Evolutionary conservation across 2,329 filamentous ascomycete species (phyloP).

Genomic region (Huntiella moniliformis): DNA sequence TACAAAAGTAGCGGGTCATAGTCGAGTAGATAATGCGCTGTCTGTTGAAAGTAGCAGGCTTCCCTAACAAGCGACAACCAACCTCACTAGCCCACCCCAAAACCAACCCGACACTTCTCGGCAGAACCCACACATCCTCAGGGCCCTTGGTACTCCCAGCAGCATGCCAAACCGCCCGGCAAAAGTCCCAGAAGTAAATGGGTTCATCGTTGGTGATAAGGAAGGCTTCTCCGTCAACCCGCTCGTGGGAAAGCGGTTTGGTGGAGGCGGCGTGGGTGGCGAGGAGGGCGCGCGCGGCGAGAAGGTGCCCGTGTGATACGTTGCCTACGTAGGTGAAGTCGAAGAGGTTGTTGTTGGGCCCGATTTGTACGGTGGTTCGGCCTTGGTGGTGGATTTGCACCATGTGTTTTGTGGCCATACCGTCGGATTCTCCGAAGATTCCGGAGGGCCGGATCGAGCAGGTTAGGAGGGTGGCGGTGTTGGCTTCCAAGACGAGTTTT

Average conservation of each 20-base stretch:
- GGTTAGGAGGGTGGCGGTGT: constrained; percentile 49
- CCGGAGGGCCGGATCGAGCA: constrained; percentile 66
- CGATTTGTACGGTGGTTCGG: constrained; percentile 63
- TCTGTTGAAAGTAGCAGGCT: constrained; percentile 37
- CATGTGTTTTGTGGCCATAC: constrained; percentile 54
- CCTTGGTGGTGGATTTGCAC: constrained; percentile 49
- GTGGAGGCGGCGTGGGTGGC: constrained; percentile 28
- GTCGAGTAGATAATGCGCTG: constrained; percentile 46
- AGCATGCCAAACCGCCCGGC: constrained; percentile 54
- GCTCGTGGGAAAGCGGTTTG: constrained; percentile 51
- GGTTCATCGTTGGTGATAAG: constrained; percentile 81
- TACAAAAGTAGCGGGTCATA: constrained; percentile 64
- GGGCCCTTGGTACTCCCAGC: constrained; percentile 34
- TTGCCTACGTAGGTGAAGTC: constrained; percentile 48
- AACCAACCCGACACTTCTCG: constrained; percentile 30
- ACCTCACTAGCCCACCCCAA: constrained; percentile 36
- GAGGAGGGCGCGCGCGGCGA: constrained; percentile 53
- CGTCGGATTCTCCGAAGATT: constrained; percentile 82
- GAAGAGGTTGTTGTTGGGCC: constrained; percentile 44
- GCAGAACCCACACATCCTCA: constrained; percentile 35
- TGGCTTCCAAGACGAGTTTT: constrained; percentile 57
- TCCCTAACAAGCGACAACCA: constrained; percentile 28
- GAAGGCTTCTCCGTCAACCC: constrained; percentile 70
- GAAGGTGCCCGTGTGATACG: constrained; percentile 58
- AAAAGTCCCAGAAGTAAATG: constrained; percentile 81